Conservation (phyloP, 345 rosid species). For the Kandelia obovata region DNA sequence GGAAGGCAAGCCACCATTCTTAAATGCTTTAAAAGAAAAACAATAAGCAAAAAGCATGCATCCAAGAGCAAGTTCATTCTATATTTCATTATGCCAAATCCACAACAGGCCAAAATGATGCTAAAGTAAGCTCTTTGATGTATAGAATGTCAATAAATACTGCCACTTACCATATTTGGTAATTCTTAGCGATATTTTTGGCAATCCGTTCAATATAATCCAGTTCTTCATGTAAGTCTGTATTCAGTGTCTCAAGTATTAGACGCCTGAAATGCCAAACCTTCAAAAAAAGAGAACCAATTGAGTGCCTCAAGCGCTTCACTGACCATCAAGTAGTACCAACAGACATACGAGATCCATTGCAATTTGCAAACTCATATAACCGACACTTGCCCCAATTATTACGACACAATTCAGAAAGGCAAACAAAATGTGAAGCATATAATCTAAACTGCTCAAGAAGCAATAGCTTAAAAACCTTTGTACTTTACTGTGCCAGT, state of each 20-base stretch:
- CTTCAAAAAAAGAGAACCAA: slow-evolving; percentile 30
- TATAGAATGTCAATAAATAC: neutral
- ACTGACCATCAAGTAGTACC: too few relatives aligned
- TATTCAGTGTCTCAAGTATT: slow-evolving; percentile 49
- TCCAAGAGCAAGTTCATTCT: too few relatives aligned
- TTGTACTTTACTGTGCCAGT: too few relatives aligned
- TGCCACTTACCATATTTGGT: slow-evolving; percentile 76
- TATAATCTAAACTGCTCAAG: neutral
- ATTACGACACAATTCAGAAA: neutral
- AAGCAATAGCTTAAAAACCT: neutral
- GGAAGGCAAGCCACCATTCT: neutral
- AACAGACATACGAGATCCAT: too few relatives aligned
- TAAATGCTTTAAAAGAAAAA: neutral
- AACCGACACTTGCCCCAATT: too few relatives aligned
- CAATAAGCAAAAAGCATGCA: too few relatives aligned
- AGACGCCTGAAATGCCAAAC: slow-evolving; percentile 93
- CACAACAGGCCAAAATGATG: too few relatives aligned
- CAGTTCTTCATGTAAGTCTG: slow-evolving; percentile 51
- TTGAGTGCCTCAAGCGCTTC: neutral
- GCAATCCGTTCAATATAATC: slow-evolving; percentile 57
- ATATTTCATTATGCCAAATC: too few relatives aligned
- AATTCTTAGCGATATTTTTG: slow-evolving; percentile 66
- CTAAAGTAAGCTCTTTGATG: too few relatives aligned
- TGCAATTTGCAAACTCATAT: too few relatives aligned
- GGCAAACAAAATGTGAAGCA: neutral